phyloP scores from a whole-genome alignment of 495 filamentous ascomycete species.

The Symbiotaphrina buchneri region DNA sequence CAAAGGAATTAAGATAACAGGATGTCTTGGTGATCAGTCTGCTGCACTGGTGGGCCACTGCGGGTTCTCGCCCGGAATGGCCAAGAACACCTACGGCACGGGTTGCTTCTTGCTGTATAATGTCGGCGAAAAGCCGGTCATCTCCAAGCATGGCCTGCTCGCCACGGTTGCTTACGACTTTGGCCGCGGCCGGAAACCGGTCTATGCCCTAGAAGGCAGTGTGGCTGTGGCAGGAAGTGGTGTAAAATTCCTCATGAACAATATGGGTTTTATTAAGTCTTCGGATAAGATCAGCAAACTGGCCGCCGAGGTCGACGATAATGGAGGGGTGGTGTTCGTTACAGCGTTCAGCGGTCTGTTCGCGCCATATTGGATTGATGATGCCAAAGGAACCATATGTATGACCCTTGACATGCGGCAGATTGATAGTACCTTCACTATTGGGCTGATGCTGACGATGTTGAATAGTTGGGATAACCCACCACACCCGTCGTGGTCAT shows the following conservation, averaged over 20 bases:
- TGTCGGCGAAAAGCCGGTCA: slow-evolving; percentile 72
- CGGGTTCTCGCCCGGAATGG: slow-evolving; percentile 64
- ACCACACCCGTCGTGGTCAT: slow-evolving; percentile 74
- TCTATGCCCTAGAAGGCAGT: slow-evolving; percentile 83
- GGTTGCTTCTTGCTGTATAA: slow-evolving; percentile 94
- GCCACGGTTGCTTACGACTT: slow-evolving; percentile 80
- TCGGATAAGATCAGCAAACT: slow-evolving; percentile 66
- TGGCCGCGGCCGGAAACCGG: slow-evolving; percentile 43
- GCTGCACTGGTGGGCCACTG: slow-evolving; percentile 82
- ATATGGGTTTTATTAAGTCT: slow-evolving; percentile 60
- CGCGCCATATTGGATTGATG: slow-evolving; percentile 97
- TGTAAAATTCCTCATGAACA: slow-evolving; percentile 80
- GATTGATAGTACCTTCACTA: neutral
- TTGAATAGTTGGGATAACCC: slow-evolving; percentile 57
- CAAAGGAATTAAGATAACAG: slow-evolving; percentile 57
- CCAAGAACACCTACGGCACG: slow-evolving; percentile 94
- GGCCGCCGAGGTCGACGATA: slow-evolving; percentile 66
- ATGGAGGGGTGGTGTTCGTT: slow-evolving; percentile 81
- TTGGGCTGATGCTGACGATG: neutral
- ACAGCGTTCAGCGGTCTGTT: slow-evolving; percentile 92
- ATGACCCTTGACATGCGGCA: no score
- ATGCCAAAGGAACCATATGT: slow-evolving; percentile 81
- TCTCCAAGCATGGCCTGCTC: slow-evolving; percentile 73
- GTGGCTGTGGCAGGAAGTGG: slow-evolving; percentile 82
- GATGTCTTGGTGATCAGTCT: slow-evolving; percentile 84